Base-by-base conservation (phyloP, 495 filamentous ascomycete genomes). In the Penicillium paradoxum region DNA sequence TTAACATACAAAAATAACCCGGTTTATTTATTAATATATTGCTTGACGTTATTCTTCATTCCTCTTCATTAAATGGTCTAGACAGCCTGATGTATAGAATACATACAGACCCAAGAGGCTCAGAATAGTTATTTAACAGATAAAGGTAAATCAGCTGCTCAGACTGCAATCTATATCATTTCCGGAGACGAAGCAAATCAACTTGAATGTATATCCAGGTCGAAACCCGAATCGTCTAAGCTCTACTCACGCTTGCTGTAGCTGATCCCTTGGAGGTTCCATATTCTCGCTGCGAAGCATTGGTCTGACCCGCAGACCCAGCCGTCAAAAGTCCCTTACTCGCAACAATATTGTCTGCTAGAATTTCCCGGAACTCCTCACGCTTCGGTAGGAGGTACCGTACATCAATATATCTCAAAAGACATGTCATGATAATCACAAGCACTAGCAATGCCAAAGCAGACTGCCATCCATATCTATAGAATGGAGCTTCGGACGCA, bases 391-490 rank as follows among this genome's bases (percentile, higher is more conserved):
- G n/a, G 6, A 66, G 50, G 51, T 66, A 68, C 14, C 51, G 33
- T 13, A 64, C 63, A 58, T 68, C 66, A 30, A 68, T 54, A 34
- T 47, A 63, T 17, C 66, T 55, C 18, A 68, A 21, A 2, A 53
- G 11, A 36, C 56, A 55, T 0, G 66, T 68, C 66, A 68, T 68
- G 17, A 66, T 60, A 39, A 66, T 62, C 2, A 68, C 63, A 6
- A 68, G 49, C 4, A 64, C 66, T 32, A 68, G 24, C 19, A 68
- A 25, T 0, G 60, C 66, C 37, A 64, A 21, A 0, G 63, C 63
- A 24, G 58, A 62, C 43, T 68, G 63, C 66, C 66, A 68, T 7
- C 63, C 66, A 21, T 64, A 64, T n/a, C 54, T 56, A 27, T 66
- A 69, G 41, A 50, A 66, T 2, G 66, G 66, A 10, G 66, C 66